Evolutionary conservation across 2,329 filamentous ascomycete genomes (phyloP), one percentile per base, ranked within the genome.

Genomic region (Polychaeton citri): DNA sequence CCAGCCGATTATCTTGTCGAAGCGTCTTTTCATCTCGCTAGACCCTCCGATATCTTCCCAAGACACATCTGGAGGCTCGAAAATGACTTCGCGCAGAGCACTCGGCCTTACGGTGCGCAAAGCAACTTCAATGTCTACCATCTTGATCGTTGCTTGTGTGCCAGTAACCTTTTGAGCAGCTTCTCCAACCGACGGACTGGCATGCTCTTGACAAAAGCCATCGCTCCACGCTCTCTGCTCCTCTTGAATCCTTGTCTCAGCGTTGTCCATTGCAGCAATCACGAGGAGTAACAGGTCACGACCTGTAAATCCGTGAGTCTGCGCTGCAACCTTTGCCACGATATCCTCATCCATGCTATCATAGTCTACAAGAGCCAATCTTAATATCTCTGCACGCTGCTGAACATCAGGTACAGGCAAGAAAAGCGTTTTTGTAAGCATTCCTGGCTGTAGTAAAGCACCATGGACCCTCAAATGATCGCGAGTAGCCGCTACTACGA

Each of bases 21-120:
- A 64, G 21, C 64, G 62, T 38, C 60, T 17, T 53, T 92, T 92
- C 43, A 93, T 75, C 28, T 72, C 67, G 31, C 80, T 73, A 43
- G 93, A 82, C 1, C 88, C 88, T 41, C 85, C 87, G 35, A 96
- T 88, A 50, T 95, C 84, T 33, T 71, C 68, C 86, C 86, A 96
- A 56, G 71, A 72, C 19, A 93, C 78, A 10, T 81, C 86, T 0
- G 86, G 87, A 6, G 84, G 87, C 52, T 92, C 83, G 32, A 95
- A 68, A 53, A 90, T 84, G 37, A 94, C 77, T 52, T 92, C 86
- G 45, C 84, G 78, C 74, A 96, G 88, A 3, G 85, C 83, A 1
- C 81, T 86, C 1, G 88, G 85, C 8, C 74, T 71, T n/a, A 86
- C 76, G 37, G 72, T 62, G 24, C 72, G 67, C 21, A 88, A 66